Percentiles rank a stretch among this genome's conserved stretches.
These are phyloP conservation scores for Phytophthora boehmeriae DNA, from an alignment of 352 stramenopile species.

Conservation along the genomic window DNA sequence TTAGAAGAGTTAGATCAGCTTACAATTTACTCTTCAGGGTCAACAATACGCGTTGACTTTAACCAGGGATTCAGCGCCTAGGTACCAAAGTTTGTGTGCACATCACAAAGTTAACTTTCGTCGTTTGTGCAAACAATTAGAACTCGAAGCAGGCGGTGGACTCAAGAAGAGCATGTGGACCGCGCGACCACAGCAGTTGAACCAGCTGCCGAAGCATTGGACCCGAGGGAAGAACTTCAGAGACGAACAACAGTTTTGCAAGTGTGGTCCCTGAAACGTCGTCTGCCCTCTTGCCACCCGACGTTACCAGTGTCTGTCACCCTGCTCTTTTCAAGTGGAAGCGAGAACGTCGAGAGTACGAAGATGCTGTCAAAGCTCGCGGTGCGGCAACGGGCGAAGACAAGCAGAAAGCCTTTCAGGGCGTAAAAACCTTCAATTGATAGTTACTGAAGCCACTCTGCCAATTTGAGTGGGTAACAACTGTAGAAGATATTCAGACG, in stretches of 20 bases:
- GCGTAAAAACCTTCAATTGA: slow-evolving; percentile 23
- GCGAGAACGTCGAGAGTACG: slow-evolving; percentile 20
- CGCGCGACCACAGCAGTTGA: not conserved
- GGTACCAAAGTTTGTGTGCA: no score
- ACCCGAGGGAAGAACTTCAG: not conserved
- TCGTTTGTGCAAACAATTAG: not conserved
- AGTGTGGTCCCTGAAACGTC: not conserved
- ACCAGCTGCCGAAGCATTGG: not conserved
- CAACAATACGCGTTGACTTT: no score
- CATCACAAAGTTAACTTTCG: not conserved
- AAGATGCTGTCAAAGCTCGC: slow-evolving; percentile 20
- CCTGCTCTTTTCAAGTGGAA: slow-evolving; percentile 27
- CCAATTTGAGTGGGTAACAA: slow-evolving; percentile 23
- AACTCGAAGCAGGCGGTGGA: not conserved
- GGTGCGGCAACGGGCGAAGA: slow-evolving; percentile 16
- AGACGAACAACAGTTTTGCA: not conserved
- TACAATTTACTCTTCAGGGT: no score
- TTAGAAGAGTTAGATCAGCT: no score
- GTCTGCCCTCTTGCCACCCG: slow-evolving; percentile 15
- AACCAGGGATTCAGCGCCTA: no score
- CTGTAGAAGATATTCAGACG: slow-evolving; percentile 19
- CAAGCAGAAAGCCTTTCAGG: slow-evolving; percentile 12
- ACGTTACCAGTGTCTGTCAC: slow-evolving; percentile 10
- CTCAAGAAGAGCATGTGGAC: not conserved
- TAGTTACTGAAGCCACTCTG: slow-evolving; percentile 21